phyloP scores from a whole-genome alignment of 2,329 filamentous ascomycete genomes.

The Orbilia brochopaga region DNA sequence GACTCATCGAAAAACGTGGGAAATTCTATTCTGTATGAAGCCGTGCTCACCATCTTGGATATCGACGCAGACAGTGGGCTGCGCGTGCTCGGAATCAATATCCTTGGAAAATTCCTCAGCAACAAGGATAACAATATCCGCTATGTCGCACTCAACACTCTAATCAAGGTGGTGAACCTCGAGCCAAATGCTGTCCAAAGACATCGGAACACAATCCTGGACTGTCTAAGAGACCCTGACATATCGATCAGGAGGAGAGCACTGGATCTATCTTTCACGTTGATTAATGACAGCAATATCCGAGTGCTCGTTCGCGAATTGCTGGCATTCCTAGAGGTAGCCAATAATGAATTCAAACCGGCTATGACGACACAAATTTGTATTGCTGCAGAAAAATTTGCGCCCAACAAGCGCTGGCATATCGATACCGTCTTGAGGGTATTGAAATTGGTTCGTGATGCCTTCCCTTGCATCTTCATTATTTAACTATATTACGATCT shows the following conservation, averaged over 20 bases:
- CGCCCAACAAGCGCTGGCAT: constrained; percentile 97
- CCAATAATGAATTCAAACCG: constrained; percentile 98
- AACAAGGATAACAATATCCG: constrained; percentile 99
- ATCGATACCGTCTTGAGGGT: constrained; percentile 97
- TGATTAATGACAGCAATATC: constrained; percentile 97
- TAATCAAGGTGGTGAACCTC: constrained; percentile 97
- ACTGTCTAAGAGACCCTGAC: constrained; percentile 94
- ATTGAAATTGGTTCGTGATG: constrained; percentile 68
- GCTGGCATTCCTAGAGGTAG: constrained; percentile 92
- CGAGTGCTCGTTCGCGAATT: constrained; percentile 91
- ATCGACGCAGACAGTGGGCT: constrained; percentile 97
- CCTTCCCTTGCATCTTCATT: neutral
- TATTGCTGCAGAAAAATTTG: constrained; percentile 92
- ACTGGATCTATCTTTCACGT: constrained; percentile 95
- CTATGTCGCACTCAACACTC: constrained; percentile 94
- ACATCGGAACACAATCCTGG: constrained; percentile 95
- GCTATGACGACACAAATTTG: constrained; percentile 98
- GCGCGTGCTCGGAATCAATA: constrained; percentile 94
- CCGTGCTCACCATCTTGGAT: constrained; percentile 93
- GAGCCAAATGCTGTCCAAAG: constrained; percentile 97
- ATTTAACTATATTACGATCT: constrained; percentile 39
- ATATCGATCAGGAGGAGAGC: constrained; percentile 95
- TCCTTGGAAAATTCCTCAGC: constrained; percentile 95
- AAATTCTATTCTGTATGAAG: constrained; percentile 97
- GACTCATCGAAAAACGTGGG: constrained; percentile 98